Evolutionary conservation across 192 early-diverging fungal species (phyloP), one percentile per base, ranked within the genome.

Genomic region (Mortierella claussenii): DNA sequence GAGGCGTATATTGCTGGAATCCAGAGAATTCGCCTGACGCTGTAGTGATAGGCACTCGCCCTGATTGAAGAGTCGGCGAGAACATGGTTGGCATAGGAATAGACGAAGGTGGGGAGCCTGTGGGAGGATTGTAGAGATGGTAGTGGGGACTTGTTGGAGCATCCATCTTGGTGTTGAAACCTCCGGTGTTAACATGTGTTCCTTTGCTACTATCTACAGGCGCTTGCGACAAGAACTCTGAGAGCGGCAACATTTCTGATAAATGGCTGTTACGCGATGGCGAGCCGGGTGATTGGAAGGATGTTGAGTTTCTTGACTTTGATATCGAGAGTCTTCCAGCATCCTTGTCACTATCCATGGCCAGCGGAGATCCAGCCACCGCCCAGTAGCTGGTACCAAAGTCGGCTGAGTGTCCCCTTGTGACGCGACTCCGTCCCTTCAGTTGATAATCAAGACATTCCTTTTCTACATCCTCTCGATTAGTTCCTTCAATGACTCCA

Each of bases 221-320:
- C 13, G 8, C 37, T 23, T 67, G 65, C 3, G 65, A 46, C 21
- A 70, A 52, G 34, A 70, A 70, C 51, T 70, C 59, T 61, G 68
- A 62, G n/a, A 70, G 68, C 9, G 59, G 68, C 15, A 70, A 31
- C 53, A 70, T 49, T 34, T 70, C 68, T 53, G 60, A 55, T 13
- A 43, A 60, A 49, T 36, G 4, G 18, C 58, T 49, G 9, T 4
- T 33, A 20, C n/a, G 32, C 3, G 10, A 15, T 13, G 56, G 17
- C 11, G 43, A 46, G 30, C 11, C 23, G 18, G 58, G 1, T 8
- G 40, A 26, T 11, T n/a, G 9, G 20, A 32, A 28, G 8, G 58
- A 10, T 36, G 28, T 33, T 21, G 58, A 49, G 3, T 6, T 36
- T 27, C 46, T 60, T 18, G 44, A 33, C 23, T 36, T 60, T 49